Percentiles rank a stretch among this genome's conserved stretches.
These are phyloP conservation scores for Aspergillus sojae DNA, from an alignment of 2,329 filamentous ascomycete species.

Conservation along the genomic window DNA sequence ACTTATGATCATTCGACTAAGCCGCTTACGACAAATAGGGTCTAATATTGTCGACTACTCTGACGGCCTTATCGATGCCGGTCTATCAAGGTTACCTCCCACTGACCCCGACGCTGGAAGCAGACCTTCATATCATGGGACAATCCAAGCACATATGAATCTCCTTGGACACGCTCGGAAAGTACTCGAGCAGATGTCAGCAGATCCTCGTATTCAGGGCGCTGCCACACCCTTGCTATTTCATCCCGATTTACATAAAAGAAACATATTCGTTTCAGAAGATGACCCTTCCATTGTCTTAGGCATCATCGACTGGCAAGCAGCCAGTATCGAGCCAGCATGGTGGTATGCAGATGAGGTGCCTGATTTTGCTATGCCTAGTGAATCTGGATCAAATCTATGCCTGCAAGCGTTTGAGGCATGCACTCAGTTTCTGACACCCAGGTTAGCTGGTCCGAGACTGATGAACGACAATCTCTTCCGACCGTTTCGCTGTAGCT, in stretches of 20 bases:
- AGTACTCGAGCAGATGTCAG: slow-evolving; percentile 34
- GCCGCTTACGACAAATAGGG: slow-evolving; percentile 30
- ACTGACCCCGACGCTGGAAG: slow-evolving; percentile 18
- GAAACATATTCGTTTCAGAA: slow-evolving; percentile 48
- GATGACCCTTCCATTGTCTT: slow-evolving; percentile 41
- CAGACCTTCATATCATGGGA: slow-evolving; percentile 39
- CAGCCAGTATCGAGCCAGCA: slow-evolving; percentile 42
- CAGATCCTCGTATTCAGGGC: slow-evolving; percentile 29
- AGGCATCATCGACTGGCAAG: slow-evolving; percentile 49
- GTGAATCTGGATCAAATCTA: slow-evolving; percentile 25
- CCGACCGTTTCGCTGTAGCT: slow-evolving; percentile 44
- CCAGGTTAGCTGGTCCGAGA: slow-evolving; percentile 34
- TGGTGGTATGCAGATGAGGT: slow-evolving; percentile 43
- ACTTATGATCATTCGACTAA: no score
- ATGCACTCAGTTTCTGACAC: slow-evolving; percentile 32
- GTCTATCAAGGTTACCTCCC: slow-evolving; percentile 39
- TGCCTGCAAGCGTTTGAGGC: slow-evolving; percentile 38
- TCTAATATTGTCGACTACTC: slow-evolving; percentile 34
- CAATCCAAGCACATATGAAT: slow-evolving; percentile 32
- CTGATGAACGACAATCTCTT: slow-evolving; percentile 41
- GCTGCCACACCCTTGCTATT: slow-evolving; percentile 36
- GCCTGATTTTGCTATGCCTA: slow-evolving; percentile 42
- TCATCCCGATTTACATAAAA: slow-evolving; percentile 45
- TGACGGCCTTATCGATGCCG: slow-evolving; percentile 43
- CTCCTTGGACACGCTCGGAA: no score